These are phyloP conservation scores for Brassica balearica DNA, from an alignment of 441 rosid genomes.

Conservation along the genomic window DNA sequence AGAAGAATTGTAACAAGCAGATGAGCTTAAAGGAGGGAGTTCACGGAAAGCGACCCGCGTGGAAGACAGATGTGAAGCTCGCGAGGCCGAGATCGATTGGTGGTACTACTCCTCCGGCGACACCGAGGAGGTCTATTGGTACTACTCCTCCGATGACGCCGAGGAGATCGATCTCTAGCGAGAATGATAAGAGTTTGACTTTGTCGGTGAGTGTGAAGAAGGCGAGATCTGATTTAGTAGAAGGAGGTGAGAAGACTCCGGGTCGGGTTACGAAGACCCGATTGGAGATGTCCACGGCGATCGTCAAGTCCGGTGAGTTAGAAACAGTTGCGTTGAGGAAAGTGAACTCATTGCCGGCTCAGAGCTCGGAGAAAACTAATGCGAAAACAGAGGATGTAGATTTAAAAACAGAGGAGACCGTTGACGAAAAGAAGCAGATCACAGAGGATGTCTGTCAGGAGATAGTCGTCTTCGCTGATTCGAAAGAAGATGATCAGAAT, in stretches of 20 bases:
- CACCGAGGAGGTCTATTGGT: conserved; percentile 50
- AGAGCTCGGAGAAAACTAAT: conserved; percentile 19
- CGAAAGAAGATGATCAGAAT: conserved; percentile 42
- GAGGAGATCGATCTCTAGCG: conserved; percentile 52
- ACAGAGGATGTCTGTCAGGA: conserved; percentile 64
- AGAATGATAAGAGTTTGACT: conserved; percentile 48
- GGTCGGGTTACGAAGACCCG: conserved; percentile 48
- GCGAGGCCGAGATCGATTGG: conserved; percentile 48
- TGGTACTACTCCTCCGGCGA: conserved; percentile 41
- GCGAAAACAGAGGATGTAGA: conserved; percentile 32
- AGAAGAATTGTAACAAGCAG: conserved; percentile 15
- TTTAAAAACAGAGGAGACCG: conserved; percentile 39
- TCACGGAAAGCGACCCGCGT: conserved; percentile 60
- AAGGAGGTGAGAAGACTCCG: conserved; percentile 41
- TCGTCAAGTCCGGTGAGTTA: conserved; percentile 33
- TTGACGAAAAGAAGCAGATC: conserved; percentile 47
- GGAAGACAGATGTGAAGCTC: conserved; percentile 55
- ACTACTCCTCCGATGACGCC: conserved; percentile 30
- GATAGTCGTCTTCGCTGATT: conserved; percentile 45
- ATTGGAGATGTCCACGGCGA: not conserved
- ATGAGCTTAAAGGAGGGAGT: conserved; percentile 28
- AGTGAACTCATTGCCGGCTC: conserved; percentile 33
- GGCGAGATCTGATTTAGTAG: conserved; percentile 50
- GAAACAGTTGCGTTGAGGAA: conserved; percentile 33
- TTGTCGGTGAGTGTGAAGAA: conserved; percentile 51